Evolutionary conservation across 2,329 filamentous ascomycete species (phyloP).

Genomic region (Xylaria sp.): DNA sequence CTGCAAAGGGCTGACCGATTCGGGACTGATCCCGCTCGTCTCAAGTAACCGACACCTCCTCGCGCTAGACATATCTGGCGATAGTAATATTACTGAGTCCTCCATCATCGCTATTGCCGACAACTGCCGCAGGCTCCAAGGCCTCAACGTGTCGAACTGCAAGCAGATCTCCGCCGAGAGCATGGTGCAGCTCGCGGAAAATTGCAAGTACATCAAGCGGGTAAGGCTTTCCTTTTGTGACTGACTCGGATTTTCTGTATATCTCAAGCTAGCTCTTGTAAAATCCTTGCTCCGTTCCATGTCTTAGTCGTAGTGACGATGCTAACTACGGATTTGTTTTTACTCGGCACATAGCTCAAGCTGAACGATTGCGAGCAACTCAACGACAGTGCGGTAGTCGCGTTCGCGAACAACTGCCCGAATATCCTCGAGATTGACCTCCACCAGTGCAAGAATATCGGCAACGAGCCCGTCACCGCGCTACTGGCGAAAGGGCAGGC

Average conservation of each 20-base stretch:
- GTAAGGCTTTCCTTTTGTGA: constrained; percentile 51
- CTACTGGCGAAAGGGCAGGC: constrained; percentile 78
- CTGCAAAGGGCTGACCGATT: constrained; percentile 82
- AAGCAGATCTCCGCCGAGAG: constrained; percentile 83
- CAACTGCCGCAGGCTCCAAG: constrained; percentile 84
- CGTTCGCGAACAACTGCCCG: constrained; percentile 85
- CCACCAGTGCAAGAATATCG: constrained; percentile 79
- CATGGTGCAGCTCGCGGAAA: constrained; percentile 77
- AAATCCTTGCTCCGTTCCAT: neutral
- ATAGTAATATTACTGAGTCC: constrained; percentile 58
- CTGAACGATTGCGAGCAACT: constrained; percentile 89
- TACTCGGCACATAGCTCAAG: constrained; percentile 67
- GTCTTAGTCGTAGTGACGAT: constrained; percentile 7
- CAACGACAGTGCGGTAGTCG: constrained; percentile 77
- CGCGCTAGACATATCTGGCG: constrained; percentile 85
- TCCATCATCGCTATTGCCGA: constrained; percentile 66
- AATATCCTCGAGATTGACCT: constrained; percentile 97
- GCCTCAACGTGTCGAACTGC: constrained; percentile 89
- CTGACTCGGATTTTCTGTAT: neutral
- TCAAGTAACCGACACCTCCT: constrained; percentile 78
- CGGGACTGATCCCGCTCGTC: constrained; percentile 78
- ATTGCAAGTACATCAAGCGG: constrained; percentile 83
- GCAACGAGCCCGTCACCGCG: constrained; percentile 80
- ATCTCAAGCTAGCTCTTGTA: neutral
- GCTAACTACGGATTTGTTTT: constrained; percentile 40